Base-by-base conservation (phyloP, 306 rosid genomes). In the Glycine latifolia region DNA sequence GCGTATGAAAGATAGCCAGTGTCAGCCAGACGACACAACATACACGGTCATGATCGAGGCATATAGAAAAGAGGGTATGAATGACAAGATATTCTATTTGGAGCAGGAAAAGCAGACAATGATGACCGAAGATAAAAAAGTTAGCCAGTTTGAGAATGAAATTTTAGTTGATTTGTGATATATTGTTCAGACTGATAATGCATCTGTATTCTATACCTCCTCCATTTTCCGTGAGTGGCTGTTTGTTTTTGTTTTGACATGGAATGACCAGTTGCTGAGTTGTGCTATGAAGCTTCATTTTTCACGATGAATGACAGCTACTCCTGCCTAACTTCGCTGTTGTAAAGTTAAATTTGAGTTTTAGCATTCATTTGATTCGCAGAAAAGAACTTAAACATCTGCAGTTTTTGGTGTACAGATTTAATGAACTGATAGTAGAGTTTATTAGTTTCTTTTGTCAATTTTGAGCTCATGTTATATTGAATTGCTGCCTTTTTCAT, bases 61-160 rank as follows among this genome's bases (percentile, higher is more conserved):
- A 5, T 92, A 90, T 83, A 78, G 87, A 72, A 89, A 89, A 87
- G 97, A 93, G 81, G 98, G 94, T 71, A 96, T 93, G 99, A 87
- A 86, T 55, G 98, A 96, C 86, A 93, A 91, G 86, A 85, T 93
- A 82, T 92, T 85, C 90, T 91, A 88, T 84, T 82, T 93, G 88
- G 94, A 93, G 88, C 89, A 86, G 82, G 97, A 95, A 76, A 87
- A 55, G 52, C 71, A 78, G 82, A 75, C 31, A 20, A 75, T 83
- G 82, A 35, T 55, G 26, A 46, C 90, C 17, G 85, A 79, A 20
- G 78, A 62, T 79, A 46, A 41, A 76, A 56, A 49, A 74, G 71
- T 50, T 82, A 80, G 20, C 44, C 79, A 56, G 47, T 71, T 35
- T 3, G 62, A 58, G 74, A 80, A 75, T 81, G 77, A 59, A 76